Percentiles rank a stretch among this genome's conserved stretches.
phyloP scores from a whole-genome alignment of 2,329 filamentous ascomycete species.

The Ophidiomyces ophidiicola region DNA sequence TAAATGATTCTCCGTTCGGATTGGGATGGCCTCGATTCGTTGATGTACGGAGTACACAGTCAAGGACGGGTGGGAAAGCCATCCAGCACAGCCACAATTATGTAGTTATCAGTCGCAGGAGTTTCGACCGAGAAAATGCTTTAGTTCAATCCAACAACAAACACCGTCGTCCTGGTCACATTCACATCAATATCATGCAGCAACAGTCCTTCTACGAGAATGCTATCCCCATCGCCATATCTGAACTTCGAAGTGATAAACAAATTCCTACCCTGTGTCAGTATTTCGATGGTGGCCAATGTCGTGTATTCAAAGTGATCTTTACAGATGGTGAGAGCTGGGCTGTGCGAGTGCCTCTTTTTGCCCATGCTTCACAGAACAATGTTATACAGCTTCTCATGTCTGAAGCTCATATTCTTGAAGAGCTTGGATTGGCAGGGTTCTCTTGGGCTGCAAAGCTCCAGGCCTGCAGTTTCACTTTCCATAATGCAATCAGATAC shows the following conservation, averaged over 20 bases:
- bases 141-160: neutral
- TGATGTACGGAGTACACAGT: too few relatives aligned
- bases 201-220: neutral
- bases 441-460: constrained; percentile 8
- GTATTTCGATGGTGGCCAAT: constrained; percentile 5
- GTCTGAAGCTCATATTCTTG: constrained; percentile 3
- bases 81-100: too few relatives aligned
- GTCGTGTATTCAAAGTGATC: constrained; percentile 8
- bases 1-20: too few relatives aligned
- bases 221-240: constrained; percentile 3
- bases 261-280: neutral
- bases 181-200: neutral
- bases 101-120: too few relatives aligned
- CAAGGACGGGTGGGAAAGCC: too few relatives aligned
- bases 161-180: neutral
- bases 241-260: neutral
- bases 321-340: constrained; percentile 7
- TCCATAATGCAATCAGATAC: constrained; percentile 3
- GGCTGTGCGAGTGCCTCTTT: constrained; percentile 10
- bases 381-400: constrained; percentile 1
- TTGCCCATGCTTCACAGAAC: neutral
- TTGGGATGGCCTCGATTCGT: too few relatives aligned
- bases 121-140: too few relatives aligned
- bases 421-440: constrained; percentile 2
- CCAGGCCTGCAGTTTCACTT: constrained; percentile 3